phyloP scores from a whole-genome alignment of 1,139 yeast species.

The Yarrowia galli region DNA sequence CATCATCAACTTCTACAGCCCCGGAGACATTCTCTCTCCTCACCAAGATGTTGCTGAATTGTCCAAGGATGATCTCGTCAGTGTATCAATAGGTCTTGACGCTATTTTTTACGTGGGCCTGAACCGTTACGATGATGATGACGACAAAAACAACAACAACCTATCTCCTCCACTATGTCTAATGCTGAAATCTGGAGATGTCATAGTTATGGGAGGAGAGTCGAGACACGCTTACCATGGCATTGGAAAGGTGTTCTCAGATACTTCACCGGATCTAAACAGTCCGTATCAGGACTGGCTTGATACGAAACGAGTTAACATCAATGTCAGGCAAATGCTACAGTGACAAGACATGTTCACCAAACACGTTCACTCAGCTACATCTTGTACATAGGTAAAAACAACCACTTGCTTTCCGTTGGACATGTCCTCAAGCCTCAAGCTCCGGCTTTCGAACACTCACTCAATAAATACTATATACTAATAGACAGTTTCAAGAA shows the following conservation, averaged over 20 bases:
- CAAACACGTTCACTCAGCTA: too few species aligned
- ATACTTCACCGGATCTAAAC: slow-evolving; percentile 49
- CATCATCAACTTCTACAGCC: slow-evolving; percentile 55
- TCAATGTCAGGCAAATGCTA: slow-evolving; percentile 55
- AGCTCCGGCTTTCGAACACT: slow-evolving; percentile 1
- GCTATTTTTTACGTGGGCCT: slow-evolving; percentile 52
- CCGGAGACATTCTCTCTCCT: slow-evolving; percentile 56
- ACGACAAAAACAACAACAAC: slow-evolving; percentile 30
- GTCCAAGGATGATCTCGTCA: slow-evolving; percentile 50
- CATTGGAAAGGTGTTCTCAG: slow-evolving; percentile 52
- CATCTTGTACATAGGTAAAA: too few species aligned
- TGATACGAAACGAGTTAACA: slow-evolving; percentile 51
- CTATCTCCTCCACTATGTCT: slow-evolving; percentile 48
- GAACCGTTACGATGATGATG: slow-evolving; percentile 41
- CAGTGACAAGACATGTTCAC: not conserved
- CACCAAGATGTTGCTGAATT: slow-evolving; percentile 57
- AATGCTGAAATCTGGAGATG: slow-evolving; percentile 53
- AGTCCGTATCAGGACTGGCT: slow-evolving; percentile 50
- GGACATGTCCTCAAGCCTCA: not conserved
- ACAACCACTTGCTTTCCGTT: not conserved
- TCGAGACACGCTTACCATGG: slow-evolving; percentile 55
- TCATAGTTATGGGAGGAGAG: slow-evolving; percentile 55
- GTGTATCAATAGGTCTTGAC: slow-evolving; percentile 53
- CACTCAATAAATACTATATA: slow-evolving; percentile 31
- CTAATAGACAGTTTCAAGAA: slow-evolving; percentile 30